A percentile compares a stretch with the other conserved stretches of the same genome.
Conservation (phyloP, 805 yeast genomes). For the Wickerhamiella azymoides region DNA sequence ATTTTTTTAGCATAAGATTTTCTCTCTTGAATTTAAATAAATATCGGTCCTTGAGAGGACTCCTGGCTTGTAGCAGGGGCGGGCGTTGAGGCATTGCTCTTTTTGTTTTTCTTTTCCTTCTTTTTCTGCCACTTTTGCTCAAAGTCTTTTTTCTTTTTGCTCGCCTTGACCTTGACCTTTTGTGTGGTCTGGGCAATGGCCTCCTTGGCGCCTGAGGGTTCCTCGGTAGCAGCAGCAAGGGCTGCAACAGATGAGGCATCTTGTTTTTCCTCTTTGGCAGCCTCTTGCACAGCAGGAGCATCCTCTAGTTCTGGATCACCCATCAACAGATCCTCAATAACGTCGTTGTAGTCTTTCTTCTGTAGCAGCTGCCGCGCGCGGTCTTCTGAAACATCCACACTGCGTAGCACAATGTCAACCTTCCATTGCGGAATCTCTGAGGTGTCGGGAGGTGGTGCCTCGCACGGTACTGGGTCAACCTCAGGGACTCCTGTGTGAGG, state of each 20-base stretch:
- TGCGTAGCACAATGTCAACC: conserved; percentile 20
- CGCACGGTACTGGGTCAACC: conserved; percentile 10
- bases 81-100: conserved; percentile 12
- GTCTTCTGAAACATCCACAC: conserved; percentile 17
- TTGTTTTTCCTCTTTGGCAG: neutral
- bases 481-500: conserved; percentile 26
- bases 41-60: neutral
- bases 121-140: conserved; percentile 8
- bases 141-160: neutral
- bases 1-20: neutral
- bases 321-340: conserved; percentile 22
- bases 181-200: neutral
- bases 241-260: too few relatives aligned
- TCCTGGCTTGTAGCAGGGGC: neutral
- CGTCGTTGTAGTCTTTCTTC: conserved; percentile 17
- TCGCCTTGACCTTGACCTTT: conserved; percentile 3
- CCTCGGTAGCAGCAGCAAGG: neutral
- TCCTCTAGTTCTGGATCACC: conserved; percentile 8
- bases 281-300: neutral
- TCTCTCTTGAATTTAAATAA: neutral
- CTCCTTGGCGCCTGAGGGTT: too few relatives aligned
- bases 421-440: conserved; percentile 21
- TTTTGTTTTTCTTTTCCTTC: conserved; percentile 18
- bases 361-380: conserved; percentile 9
- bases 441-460: neutral